phyloP scores from a whole-genome alignment of 2,329 filamentous ascomycete species.

The Hypoxylon sp. region DNA sequence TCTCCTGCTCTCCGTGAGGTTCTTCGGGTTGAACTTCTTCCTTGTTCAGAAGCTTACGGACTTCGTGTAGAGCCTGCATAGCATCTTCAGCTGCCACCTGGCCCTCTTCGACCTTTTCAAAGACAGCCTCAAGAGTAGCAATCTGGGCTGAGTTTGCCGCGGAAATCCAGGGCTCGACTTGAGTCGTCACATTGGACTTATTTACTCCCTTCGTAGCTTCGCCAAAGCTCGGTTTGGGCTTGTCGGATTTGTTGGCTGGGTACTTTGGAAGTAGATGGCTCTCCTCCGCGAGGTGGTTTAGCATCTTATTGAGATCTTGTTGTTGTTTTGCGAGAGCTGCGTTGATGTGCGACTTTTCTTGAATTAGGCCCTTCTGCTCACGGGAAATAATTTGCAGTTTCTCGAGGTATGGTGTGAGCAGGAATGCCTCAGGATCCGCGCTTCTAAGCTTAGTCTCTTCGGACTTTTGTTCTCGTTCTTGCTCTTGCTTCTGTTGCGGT shows the following conservation, averaged over 20 bases:
- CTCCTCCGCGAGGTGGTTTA: conserved; percentile 72
- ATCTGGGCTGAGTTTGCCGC: conserved; percentile 74
- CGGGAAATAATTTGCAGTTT: conserved; percentile 67
- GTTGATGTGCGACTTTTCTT: conserved; percentile 72
- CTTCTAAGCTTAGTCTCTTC: conserved; percentile 13
- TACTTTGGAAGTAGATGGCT: conserved; percentile 72
- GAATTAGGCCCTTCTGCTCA: conserved; percentile 70
- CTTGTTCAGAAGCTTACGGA: conserved; percentile 62
- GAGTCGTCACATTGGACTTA: conserved; percentile 58
- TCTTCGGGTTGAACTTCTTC: conserved; percentile 46
- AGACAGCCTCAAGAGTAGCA: conserved; percentile 69
- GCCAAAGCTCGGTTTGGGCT: conserved; percentile 60
- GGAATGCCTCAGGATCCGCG: conserved; percentile 56
- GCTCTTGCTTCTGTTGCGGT: conserved; percentile 28
- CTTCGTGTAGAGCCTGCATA: conserved; percentile 64
- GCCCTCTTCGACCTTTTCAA: conserved; percentile 72
- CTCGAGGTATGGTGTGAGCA: conserved; percentile 71
- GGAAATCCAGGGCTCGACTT: conserved; percentile 71
- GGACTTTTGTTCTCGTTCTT: conserved; percentile 14
- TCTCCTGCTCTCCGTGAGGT: conserved; percentile 52
- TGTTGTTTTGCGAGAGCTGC: conserved; percentile 65
- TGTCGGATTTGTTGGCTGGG: conserved; percentile 59
- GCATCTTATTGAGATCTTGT: conserved; percentile 64
- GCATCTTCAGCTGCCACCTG: conserved; percentile 69
- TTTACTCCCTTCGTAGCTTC: conserved; percentile 59